Conservation (phyloP, 371 early-diverging fungal species). For the Mucor ambiguus region DNA sequence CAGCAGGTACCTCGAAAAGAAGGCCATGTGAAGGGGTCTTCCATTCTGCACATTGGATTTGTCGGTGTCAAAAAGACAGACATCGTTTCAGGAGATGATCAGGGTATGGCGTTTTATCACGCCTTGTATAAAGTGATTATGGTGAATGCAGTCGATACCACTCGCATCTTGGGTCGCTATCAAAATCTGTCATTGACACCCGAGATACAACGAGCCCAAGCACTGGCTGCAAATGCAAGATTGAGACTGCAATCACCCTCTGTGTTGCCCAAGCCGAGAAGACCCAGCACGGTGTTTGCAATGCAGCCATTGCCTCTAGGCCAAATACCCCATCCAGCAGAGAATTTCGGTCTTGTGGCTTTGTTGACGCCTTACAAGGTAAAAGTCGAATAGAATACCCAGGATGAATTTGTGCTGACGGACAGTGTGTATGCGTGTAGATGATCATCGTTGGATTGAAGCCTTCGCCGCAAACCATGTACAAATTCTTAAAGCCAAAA, state of each 20-base stretch:
- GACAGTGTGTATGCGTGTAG: conserved; percentile 28
- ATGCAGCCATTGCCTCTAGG: conserved; percentile 70
- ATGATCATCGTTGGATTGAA: conserved; percentile 76
- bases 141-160: conserved; percentile 70
- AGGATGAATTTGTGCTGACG: neutral
- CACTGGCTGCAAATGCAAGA: conserved; percentile 11
- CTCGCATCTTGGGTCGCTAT: conserved; percentile 69
- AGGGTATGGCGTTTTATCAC: conserved; percentile 80
- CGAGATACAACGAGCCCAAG: conserved; percentile 27
- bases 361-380: conserved; percentile 77
- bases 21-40: conserved; percentile 71
- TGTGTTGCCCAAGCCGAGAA: conserved; percentile 29
- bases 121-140: conserved; percentile 67
- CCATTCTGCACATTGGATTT: conserved; percentile 73
- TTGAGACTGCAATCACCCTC: conserved; percentile 13
- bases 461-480: conserved; percentile 72
- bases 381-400: neutral
- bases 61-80: conserved; percentile 67
- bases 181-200: conserved; percentile 48
- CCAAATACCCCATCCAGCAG: conserved; percentile 64
- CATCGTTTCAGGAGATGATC: conserved; percentile 74
- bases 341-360: conserved; percentile 72
- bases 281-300: conserved; percentile 69
- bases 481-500: conserved; percentile 65
- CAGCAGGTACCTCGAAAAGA: conserved; percentile 52